Evolutionary conservation across 768 basidiomycete genomes (phyloP).

Genomic region (Collybia sordida): DNA sequence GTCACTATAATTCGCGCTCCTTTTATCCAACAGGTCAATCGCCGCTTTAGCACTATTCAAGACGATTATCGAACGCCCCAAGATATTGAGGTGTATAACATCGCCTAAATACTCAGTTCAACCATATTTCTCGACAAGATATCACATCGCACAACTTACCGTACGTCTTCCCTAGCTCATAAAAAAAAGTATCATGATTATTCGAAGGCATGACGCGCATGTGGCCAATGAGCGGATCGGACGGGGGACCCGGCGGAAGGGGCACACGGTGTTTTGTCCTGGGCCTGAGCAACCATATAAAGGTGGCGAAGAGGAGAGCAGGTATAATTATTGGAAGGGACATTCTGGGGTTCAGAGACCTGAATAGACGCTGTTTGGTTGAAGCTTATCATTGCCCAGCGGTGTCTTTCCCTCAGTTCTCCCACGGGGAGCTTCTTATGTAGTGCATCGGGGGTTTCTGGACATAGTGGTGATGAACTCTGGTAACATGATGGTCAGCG

Average conservation of each 20-base stretch:
- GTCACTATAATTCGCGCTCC: constrained; percentile 7
- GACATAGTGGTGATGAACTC: too few relatives aligned
- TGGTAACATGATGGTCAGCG: too few relatives aligned
- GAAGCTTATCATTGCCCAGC: too few relatives aligned
- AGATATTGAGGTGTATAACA: constrained; percentile 13
- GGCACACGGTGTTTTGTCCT: background rate
- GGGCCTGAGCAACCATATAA: too few relatives aligned
- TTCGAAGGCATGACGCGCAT: constrained; percentile 16
- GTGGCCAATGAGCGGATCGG: constrained; percentile 28
- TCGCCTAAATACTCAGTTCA: constrained; percentile 11
- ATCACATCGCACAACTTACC: constrained; percentile 9
- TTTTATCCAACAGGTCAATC: constrained; percentile 18
- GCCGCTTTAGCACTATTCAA: constrained; percentile 17
- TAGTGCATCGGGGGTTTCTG: too few relatives aligned
- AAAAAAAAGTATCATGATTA: constrained; percentile 15
- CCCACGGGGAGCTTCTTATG: too few relatives aligned
- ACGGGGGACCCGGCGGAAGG: constrained; percentile 23
- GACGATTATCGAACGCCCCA: constrained; percentile 23
- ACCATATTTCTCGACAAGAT: background rate
- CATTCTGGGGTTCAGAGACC: too few relatives aligned
- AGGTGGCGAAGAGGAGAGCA: too few relatives aligned
- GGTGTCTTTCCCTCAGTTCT: too few relatives aligned
- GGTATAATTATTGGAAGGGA: too few relatives aligned
- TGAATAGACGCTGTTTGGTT: too few relatives aligned
- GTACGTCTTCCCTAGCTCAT: constrained; percentile 21